Evolutionary conservation across 2,329 filamentous ascomycete species (phyloP).

Genomic region (Fusarium sp.): DNA sequence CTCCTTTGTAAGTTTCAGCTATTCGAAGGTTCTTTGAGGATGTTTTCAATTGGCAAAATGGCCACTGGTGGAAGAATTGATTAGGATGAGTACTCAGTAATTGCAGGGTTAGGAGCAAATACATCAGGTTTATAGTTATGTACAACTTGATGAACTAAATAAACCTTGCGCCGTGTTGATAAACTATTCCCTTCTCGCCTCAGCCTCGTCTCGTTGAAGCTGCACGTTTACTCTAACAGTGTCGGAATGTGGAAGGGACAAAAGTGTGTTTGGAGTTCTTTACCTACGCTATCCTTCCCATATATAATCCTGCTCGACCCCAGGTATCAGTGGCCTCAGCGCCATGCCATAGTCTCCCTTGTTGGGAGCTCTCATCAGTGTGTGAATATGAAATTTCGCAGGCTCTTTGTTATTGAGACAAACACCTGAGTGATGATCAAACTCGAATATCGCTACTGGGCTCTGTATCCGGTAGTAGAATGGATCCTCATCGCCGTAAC

Average conservation of each 20-base stretch:
- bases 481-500: constrained; percentile 72
- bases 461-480: constrained; percentile 86
- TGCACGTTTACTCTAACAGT: too few species aligned
- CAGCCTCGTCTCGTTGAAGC: too few species aligned
- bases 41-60: too few species aligned
- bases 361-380: constrained; percentile 78
- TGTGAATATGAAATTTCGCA: constrained; percentile 84
- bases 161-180: too few species aligned
- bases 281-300: constrained; percentile 30
- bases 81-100: too few species aligned
- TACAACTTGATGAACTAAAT: too few species aligned
- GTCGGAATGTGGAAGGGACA: too few species aligned
- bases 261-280: background rate
- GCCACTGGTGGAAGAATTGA: too few species aligned
- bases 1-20: background rate
- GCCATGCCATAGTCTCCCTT: constrained; percentile 79
- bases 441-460: constrained; percentile 79
- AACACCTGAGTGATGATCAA: constrained; percentile 84
- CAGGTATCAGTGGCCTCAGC: constrained; percentile 55
- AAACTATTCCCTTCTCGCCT: too few species aligned
- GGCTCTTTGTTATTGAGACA: constrained; percentile 80
- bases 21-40: background rate
- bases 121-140: too few species aligned
- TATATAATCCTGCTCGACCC: constrained; percentile 45
- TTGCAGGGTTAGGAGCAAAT: too few species aligned